Base-by-base conservation (phyloP, 495 filamentous ascomycete species). In the Talaromyces trachyspermus region DNA sequence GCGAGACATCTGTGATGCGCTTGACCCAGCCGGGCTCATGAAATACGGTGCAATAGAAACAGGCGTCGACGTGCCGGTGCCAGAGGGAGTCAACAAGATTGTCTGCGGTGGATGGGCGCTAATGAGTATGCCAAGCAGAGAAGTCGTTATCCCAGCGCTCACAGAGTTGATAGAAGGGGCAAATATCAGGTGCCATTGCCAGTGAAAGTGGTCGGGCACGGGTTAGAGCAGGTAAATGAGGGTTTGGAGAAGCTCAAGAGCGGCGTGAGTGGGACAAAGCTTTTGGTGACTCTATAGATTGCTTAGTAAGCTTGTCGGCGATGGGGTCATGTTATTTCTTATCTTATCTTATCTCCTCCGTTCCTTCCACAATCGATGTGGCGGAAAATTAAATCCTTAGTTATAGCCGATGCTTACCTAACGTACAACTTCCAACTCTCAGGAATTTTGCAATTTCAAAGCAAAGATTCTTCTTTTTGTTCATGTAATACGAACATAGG, bases 31-130 rank as follows among this genome's bases (percentile, higher is more conserved):
- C 14, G 65, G 70, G 5, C 59, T 64, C 9, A 62, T 59, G 56
- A 51, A 56, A 25, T 68, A 62, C 55, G 54, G 54, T 4, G 46
- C 61, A 4, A 59, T 71, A 12, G 46, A 69, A 22, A 69, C 66
- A 2, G 55, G 58, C 2, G 37, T 19, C 11, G 17, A 27, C 11
- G 44, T 35, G 5, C 8, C 44, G 4, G 44, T 46, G 10, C 30
- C 44, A 37, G 44, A 46, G n/a, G 44, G 44, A 17, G 44, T 46
- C 29, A 46, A 29, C 4, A 46, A 46, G 8, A 9, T 46, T 20
- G 30, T 36, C 6, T 11, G 20, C 11, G 44, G 30, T 25, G 44
- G 44, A 23, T 35, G 29, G 44, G 15, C 22, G n/a, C 18, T 46
- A 7, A 15, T 46, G 4, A 18, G 30, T 36, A 46, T 46, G 30